phyloP scores from a whole-genome alignment of 352 stramenopile genomes.

The Globisporangium orthogonon region DNA sequence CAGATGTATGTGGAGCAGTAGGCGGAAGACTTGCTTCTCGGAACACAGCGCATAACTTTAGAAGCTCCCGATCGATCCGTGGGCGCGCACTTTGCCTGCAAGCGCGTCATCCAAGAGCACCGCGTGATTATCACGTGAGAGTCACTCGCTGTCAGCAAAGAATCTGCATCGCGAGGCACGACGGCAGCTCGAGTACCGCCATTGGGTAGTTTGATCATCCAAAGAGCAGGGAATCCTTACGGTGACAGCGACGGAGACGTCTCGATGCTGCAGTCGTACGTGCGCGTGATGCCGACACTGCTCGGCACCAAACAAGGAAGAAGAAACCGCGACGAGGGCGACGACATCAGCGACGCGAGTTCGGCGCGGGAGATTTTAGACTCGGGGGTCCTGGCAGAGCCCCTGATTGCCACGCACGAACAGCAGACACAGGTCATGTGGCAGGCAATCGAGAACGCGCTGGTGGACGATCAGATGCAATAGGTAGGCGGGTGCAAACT shows the following conservation, averaged over 20 bases:
- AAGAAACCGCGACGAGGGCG: not conserved
- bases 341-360: not conserved
- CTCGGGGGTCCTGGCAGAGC: not conserved
- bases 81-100: not conserved
- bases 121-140: constrained; percentile 5
- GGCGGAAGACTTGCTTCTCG: constrained; percentile 5
- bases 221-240: not conserved
- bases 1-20: constrained; percentile 3
- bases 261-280: constrained; percentile 5
- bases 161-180: not conserved
- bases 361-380: not conserved
- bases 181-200: not conserved
- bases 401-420: constrained; percentile 3
- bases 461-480: not conserved
- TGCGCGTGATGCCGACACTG: constrained; percentile 1
- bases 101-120: not conserved
- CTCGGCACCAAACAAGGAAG: not conserved
- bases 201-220: constrained; percentile 1
- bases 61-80: not conserved
- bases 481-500: not conserved
- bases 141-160: constrained; percentile 1
- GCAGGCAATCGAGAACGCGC: constrained; percentile 10
- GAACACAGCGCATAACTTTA: constrained; percentile 4
- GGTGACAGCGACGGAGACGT: not conserved
- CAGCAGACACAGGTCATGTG: constrained; percentile 2